A percentile compares a stretch with the other conserved stretches of the same genome.
These are phyloP conservation scores for Ceriops tagal DNA, from an alignment of 345 rosid genomes.

Conservation along the genomic window DNA sequence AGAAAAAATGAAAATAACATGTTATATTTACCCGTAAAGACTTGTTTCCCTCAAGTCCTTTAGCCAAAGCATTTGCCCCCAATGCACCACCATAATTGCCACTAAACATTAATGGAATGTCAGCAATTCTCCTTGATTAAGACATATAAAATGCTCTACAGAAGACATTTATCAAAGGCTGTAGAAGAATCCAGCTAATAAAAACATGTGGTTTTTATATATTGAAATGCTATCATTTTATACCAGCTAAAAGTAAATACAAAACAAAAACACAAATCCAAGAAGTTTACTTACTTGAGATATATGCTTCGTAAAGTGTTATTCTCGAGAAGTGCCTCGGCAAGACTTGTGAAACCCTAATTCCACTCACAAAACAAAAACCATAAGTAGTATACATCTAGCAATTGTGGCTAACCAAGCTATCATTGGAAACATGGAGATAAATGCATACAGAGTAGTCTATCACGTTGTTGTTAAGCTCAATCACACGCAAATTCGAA, in stretches of 20 bases:
- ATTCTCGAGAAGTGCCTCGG: slow-evolving; percentile 75
- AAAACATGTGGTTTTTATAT: neutral
- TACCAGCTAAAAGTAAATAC: neutral
- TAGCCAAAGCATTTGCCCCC: slow-evolving; percentile 92
- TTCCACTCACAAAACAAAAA: slow-evolving; percentile 42
- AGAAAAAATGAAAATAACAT: slow-evolving; percentile 8
- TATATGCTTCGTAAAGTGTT: slow-evolving; percentile 59
- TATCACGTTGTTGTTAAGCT: slow-evolving; percentile 92
- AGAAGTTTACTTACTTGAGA: slow-evolving; percentile 65
- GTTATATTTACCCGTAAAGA: slow-evolving; percentile 56
- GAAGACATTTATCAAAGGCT: slow-evolving; percentile 14
- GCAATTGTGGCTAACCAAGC: slow-evolving; percentile 16
- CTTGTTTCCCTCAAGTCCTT: slow-evolving; percentile 89
- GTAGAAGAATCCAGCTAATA: slow-evolving; percentile 12
- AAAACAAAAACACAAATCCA: slow-evolving; percentile 8
- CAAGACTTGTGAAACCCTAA: slow-evolving; percentile 96
- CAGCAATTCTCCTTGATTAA: slow-evolving; percentile 22
- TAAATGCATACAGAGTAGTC: slow-evolving; percentile 79
- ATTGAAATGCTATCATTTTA: neutral
- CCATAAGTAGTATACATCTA: slow-evolving; percentile 26
- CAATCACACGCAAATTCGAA: slow-evolving; percentile 67
- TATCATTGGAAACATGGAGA: slow-evolving; percentile 11
- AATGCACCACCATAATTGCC: slow-evolving; percentile 96
- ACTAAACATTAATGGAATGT: slow-evolving; percentile 42
- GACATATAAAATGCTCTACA: slow-evolving; percentile 14